Evolutionary conservation across 768 basidiomycete genomes (phyloP).

Genomic region (Trametopsis cervina): DNA sequence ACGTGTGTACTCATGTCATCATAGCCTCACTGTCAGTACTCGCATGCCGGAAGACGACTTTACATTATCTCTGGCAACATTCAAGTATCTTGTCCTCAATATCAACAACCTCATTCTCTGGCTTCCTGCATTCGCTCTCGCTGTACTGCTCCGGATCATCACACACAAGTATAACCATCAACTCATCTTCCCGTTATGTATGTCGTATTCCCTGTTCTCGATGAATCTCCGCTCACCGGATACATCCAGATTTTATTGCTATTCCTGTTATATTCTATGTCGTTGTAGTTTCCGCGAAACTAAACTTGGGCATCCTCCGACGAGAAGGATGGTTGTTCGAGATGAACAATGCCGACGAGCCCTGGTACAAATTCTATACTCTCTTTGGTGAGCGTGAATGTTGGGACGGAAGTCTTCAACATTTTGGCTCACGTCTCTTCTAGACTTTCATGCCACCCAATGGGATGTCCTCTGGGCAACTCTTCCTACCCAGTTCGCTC

Average conservation of each 20-base stretch:
- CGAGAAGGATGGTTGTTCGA: slow-evolving; percentile 83
- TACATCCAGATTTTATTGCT: slow-evolving; percentile 57
- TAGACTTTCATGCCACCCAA: slow-evolving; percentile 55
- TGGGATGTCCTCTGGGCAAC: slow-evolving; percentile 72
- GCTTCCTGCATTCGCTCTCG: slow-evolving; percentile 72
- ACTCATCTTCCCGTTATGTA: slow-evolving; percentile 84
- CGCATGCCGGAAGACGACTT: slow-evolving; percentile 77
- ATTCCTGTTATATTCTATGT: slow-evolving; percentile 85
- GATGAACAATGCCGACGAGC: slow-evolving; percentile 37
- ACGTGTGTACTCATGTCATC: neutral
- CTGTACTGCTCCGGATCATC: slow-evolving; percentile 70
- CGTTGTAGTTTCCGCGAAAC: slow-evolving; percentile 53
- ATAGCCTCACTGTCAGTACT: slow-evolving; percentile 76
- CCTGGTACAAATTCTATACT: slow-evolving; percentile 85
- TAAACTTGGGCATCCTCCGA: slow-evolving; percentile 57
- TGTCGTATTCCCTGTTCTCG: slow-evolving; percentile 27
- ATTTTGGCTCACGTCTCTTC: neutral
- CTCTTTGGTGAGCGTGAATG: slow-evolving; percentile 79
- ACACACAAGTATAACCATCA: slow-evolving; percentile 81
- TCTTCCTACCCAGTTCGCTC: slow-evolving; percentile 88
- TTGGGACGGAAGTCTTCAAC: too few relatives aligned
- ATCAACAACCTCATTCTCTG: slow-evolving; percentile 64
- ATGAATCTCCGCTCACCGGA: neutral
- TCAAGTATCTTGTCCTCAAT: slow-evolving; percentile 64
- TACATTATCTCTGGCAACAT: slow-evolving; percentile 52